Evolutionary conservation across 2,329 filamentous ascomycete species (phyloP), one percentile per base, ranked within the genome.

Genomic region (Diaporthe amygdali): DNA sequence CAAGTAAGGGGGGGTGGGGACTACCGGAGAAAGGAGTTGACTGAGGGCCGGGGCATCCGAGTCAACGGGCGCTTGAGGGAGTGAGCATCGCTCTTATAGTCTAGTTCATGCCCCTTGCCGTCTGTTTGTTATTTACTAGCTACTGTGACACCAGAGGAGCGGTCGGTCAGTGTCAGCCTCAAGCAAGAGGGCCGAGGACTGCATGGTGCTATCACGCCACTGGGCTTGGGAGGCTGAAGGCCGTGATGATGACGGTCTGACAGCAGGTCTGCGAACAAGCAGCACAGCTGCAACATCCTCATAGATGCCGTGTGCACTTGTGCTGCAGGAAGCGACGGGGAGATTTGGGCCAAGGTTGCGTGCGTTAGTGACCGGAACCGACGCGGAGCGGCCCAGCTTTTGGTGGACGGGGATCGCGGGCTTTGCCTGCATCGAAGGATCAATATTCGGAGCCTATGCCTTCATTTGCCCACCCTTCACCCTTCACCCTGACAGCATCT

Each of bases 191-290:
- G 56, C 41, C 56, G 39, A 47, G 44, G 56, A 63, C 41, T 63
- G 56, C 56, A 63, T 46, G 37, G 30, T 17, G 56, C 41, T 47
- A 46, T 22, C 56, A 44, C 59, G 59, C 59, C 59, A 63, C 59
- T 30, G 30, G 59, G 41, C 59, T 47, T 63, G 30, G 52, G 59
- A 63, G 41, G 59, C 41, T 25, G 41, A 17, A 47, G 41, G 27
- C 37, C 55, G 27, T 47, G 30, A 47, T 14, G 56, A 27, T 30
- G 27, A 47, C 9, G 56, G 27, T 20, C 56, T 39, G 46, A 46
- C 56, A 44, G 56, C 54, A 41, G 54, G 54, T 41, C 54, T 37
- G 15, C 54, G 22, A 59, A 17, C 5, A 6, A 22, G 32, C 52
- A 37, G 22, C 39, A 27, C 37, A 59, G 6, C 41, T 61, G 39